Base-by-base conservation (phyloP, 768 basidiomycete genomes). In the Pleurotus citrinopileatus region DNA sequence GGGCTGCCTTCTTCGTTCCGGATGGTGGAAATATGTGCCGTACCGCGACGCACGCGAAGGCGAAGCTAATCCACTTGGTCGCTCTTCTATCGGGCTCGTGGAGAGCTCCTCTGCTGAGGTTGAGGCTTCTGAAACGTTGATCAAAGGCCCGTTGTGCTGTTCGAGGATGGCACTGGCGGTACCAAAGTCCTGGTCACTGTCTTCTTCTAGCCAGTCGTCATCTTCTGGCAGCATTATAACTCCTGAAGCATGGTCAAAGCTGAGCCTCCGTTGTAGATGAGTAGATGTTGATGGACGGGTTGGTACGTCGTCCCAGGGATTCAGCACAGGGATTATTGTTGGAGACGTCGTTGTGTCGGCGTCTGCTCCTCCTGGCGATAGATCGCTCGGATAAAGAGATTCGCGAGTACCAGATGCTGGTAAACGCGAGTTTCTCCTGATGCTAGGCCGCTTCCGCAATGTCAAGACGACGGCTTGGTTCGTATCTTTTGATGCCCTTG, bases 211-310 rank as follows among this genome's bases (percentile, higher is more conserved):
- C 82, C 87, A 89, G 58, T 81, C 78, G 26, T 74, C 80, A 59
- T 84, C 79, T 34, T 94, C 91, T 0, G 93, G 91, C 2, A 95
- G 70, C 77, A 87, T 87, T 59, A 95, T 95, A 29, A 94, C 90
- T 0, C 94, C 94, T 2, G 89, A 89, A 3, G 84, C 91, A 46
- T 84, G 86, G 63, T 94, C 92, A 58, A 86, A 95, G 69, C 90
- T 93, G 52, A 92, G 68, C 15, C 89, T 80, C 62, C 89, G 86
- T 50, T 69, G 70, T 42, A 82, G 60, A 13, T 66, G 66, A 23
- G 61, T 52, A 2, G 61, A 61, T n/a, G 26, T 1, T 61, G 61
- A 13, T 55, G 65, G 8, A 69, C 57, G 45, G 61, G 62, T 26
- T 72, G 64, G 73, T 1, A 73, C 64, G 55, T 90, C 82, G n/a